Evolutionary conservation across 2,329 filamentous ascomycete species (phyloP), one percentile per base, ranked within the genome.

Genomic region (Hansfordia pulvinata): DNA sequence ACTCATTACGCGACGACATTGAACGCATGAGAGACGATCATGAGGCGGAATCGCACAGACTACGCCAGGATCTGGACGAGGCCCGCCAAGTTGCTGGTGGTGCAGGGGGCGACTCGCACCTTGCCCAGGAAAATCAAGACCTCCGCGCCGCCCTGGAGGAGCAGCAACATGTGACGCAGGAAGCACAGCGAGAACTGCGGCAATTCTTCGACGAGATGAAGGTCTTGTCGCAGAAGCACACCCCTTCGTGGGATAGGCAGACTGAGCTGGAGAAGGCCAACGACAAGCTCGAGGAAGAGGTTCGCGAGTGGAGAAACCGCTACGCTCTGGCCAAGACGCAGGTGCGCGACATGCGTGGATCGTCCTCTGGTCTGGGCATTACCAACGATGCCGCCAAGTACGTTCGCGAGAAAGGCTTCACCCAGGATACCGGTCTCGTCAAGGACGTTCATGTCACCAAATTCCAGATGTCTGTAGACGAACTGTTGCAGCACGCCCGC

Each of bases 381-480:
- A 72, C 78, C 6, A 69, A 77, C 33, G 76, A 88, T 38, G 74
- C 76, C n/a, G 70, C 68, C 26, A 70, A 67, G 36, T 69, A 75
- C 35, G 54, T 75, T 20, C 69, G 69, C 26, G 74, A 82, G 27
- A 69, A 68, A 43, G 71, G 65, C 15, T 76, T 90, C 37, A 66
- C 70, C 13, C 67, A 78, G 19, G 69, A 76, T 9, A 69, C 75
- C 32, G 90, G 90, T 5, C 51, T 90, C 13, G 74, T 98, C 40
- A 86, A 82, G 53, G 90, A 94, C 51, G 69, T 94, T 9, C 81
- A 94, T 47, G 74, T 98, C 37, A 94, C 88, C 26, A 86, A 83
- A 44, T 96, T 93, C 58, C 90, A 98, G 51, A 77, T 96, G 33
- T 72, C 85, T 13, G 81, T 98, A 34, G 88, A 98, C 46, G 88